phyloP scores from a whole-genome alignment of 2,329 filamentous ascomycete genomes.

The Sporothrix protearum region DNA sequence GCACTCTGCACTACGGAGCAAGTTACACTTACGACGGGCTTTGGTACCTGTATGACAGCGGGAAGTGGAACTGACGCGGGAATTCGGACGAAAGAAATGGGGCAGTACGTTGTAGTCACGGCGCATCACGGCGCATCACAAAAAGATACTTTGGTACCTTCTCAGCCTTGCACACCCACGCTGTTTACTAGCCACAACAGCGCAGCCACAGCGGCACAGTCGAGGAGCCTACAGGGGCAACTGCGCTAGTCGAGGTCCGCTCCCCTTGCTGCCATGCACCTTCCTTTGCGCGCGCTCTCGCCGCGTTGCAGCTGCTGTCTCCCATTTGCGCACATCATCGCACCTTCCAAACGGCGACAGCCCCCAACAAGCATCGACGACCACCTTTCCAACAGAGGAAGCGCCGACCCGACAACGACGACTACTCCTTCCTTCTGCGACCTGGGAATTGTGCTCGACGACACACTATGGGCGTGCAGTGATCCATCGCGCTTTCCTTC shows the following conservation, averaged over 20 bases:
- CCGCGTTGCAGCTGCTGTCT: background rate
- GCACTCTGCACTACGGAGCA: background rate
- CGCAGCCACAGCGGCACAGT: background rate
- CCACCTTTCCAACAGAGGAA: background rate
- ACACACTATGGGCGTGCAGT: background rate
- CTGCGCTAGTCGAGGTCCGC: background rate
- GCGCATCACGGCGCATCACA: background rate
- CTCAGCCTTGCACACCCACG: constrained; percentile 3
- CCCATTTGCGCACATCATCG: background rate
- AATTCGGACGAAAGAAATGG: background rate
- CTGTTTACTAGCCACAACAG: background rate
- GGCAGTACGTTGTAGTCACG: no score
- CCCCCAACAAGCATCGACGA: background rate
- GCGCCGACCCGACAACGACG: background rate
- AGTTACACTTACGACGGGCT: background rate
- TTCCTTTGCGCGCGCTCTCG: background rate
- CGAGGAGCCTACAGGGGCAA: background rate
- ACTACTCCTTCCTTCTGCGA: background rate
- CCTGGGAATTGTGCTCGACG: background rate
- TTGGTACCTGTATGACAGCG: background rate
- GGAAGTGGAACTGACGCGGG: background rate
- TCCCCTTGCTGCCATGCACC: background rate
- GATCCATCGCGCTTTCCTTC: background rate
- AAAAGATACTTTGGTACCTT: background rate
- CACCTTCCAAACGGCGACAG: constrained; percentile 6